phyloP scores from a whole-genome alignment of 2,329 filamentous ascomycete species.

The Pseudogymnoascus sp. region DNA sequence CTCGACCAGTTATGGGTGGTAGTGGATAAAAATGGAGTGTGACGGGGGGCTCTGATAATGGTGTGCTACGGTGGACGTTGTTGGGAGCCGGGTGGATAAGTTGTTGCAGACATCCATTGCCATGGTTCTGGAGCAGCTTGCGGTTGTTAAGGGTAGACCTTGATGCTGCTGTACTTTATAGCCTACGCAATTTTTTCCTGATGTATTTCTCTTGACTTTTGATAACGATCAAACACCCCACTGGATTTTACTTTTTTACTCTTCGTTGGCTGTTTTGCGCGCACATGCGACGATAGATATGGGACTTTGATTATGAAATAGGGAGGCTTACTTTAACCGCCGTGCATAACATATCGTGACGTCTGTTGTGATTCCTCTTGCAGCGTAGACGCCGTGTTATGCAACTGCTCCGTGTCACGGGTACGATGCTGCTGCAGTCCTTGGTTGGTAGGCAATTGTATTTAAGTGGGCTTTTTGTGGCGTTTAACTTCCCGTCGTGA shows the following conservation, averaged over 20 bases:
- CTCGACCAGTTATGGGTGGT: slow-evolving; percentile 16
- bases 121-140: slow-evolving; percentile 29
- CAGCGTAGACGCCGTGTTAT: neutral
- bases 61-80: slow-evolving; percentile 11
- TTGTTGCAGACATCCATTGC: slow-evolving; percentile 28
- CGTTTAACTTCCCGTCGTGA: neutral
- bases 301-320: slow-evolving; percentile 14
- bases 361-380: neutral
- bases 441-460: neutral
- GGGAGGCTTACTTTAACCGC: slow-evolving; percentile 2
- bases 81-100: slow-evolving; percentile 18
- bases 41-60: slow-evolving; percentile 19
- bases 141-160: slow-evolving; percentile 21
- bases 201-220: slow-evolving; percentile 23
- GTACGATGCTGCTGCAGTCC: neutral
- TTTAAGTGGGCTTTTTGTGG: neutral
- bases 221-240: slow-evolving; percentile 3
- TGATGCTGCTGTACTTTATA: slow-evolving; percentile 31
- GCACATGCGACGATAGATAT: slow-evolving; percentile 10
- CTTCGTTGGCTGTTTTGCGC: slow-evolving; percentile 11
- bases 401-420: neutral
- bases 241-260: neutral
- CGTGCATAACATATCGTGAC: neutral
- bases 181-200: slow-evolving; percentile 29
- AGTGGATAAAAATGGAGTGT: slow-evolving; percentile 20